A percentile compares a stretch with the other conserved stretches of the same genome.
Evolutionary conservation across 2,329 filamentous ascomycete species (phyloP).

Genomic region (Gaeumannomyces tritici): DNA sequence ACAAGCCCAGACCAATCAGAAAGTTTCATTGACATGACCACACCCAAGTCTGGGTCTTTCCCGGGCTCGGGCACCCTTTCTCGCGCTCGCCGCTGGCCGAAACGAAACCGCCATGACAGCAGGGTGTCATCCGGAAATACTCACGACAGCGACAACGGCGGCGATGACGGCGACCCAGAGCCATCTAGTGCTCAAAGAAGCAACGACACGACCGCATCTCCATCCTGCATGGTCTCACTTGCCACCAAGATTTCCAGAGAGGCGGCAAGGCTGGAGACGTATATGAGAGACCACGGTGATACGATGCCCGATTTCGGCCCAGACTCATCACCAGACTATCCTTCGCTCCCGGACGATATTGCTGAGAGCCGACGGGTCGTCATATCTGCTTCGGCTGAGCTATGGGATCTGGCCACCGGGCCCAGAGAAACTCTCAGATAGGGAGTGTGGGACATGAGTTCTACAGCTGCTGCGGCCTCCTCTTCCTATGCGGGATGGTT

Average conservation of each 20-base stretch:
- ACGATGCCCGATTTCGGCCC: constrained; percentile 34
- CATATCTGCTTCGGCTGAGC: constrained; percentile 36
- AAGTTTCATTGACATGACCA: no score
- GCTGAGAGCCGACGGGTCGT: constrained; percentile 35
- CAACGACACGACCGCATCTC: constrained; percentile 7
- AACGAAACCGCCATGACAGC: no score
- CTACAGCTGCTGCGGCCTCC: no score
- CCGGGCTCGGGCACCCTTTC: no score
- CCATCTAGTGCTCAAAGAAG: neutral
- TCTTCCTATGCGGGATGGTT: no score
- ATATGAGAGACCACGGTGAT: constrained; percentile 31
- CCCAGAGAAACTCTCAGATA: constrained; percentile 40
- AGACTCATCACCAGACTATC: constrained; percentile 34
- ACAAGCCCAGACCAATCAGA: no score
- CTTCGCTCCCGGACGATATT: constrained; percentile 34
- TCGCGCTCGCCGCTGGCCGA: no score
- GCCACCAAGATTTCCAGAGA: constrained; percentile 37
- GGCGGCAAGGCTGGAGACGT: constrained; percentile 38
- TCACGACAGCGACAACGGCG: neutral
- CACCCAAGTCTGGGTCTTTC: no score
- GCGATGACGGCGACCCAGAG: neutral
- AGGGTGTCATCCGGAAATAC: neutral
- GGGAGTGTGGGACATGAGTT: neutral
- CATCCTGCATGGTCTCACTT: constrained; percentile 32
- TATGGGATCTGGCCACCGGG: constrained; percentile 36